Percentiles rank a stretch among this genome's conserved stretches.
Conservation (phyloP, 2,329 filamentous ascomycete genomes). For the Mariannaea elegans region DNA sequence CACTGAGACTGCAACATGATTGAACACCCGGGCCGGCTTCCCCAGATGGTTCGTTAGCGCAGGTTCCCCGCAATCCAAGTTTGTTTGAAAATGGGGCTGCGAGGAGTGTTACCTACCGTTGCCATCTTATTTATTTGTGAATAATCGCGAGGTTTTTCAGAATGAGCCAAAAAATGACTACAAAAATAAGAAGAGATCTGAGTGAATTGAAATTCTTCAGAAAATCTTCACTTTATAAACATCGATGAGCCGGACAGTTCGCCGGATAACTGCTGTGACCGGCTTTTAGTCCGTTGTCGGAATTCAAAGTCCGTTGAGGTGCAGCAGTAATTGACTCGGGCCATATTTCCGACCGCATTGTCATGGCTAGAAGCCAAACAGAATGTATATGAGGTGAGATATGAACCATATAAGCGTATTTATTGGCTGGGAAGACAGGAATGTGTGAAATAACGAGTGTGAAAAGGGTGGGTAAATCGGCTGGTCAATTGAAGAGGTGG, state of each 20-base stretch:
- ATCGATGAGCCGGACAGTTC: not conserved
- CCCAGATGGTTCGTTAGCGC: not conserved
- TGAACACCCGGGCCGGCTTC: slow-evolving; percentile 14
- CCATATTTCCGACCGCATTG: slow-evolving; percentile 5
- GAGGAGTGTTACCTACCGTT: not conserved
- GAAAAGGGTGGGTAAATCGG: too few relatives aligned
- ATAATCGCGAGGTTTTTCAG: too few relatives aligned
- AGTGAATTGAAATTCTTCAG: too few relatives aligned
- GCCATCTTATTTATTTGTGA: slow-evolving; percentile 3
- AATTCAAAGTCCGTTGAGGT: not conserved
- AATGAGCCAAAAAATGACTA: too few relatives aligned
- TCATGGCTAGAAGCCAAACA: too few relatives aligned
- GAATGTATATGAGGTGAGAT: too few relatives aligned
- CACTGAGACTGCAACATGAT: slow-evolving; percentile 21
- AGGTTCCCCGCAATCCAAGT: not conserved
- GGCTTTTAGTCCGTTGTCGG: not conserved
- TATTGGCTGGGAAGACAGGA: too few relatives aligned
- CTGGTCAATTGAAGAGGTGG: too few relatives aligned
- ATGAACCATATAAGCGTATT: too few relatives aligned
- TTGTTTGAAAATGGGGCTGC: not conserved
- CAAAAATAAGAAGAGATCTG: too few relatives aligned
- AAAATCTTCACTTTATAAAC: not conserved
- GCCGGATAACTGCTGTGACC: not conserved
- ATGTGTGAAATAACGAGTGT: too few relatives aligned
- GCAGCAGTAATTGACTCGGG: not conserved